Percentiles rank a stretch among this genome's conserved stretches.
Evolutionary conservation across 495 filamentous ascomycete species (phyloP).

Genomic region (Friedmanniomyces endolithicus): DNA sequence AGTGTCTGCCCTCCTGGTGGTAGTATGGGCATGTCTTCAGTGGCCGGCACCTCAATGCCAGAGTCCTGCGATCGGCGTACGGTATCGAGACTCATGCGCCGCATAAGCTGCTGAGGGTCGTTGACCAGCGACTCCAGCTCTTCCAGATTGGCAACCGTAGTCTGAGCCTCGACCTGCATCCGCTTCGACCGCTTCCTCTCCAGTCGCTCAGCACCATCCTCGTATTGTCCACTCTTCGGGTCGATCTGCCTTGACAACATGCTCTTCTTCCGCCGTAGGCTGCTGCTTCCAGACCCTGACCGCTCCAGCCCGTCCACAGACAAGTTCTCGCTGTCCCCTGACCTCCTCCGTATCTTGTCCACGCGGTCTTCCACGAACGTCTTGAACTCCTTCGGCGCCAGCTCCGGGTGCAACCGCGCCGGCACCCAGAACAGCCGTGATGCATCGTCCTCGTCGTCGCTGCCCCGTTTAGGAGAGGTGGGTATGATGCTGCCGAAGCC

Average conservation of each 20-base stretch:
- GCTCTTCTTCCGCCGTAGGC: slow-evolving; percentile 74
- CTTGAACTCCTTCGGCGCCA: slow-evolving; percentile 94
- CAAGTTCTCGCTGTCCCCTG: slow-evolving; percentile 54
- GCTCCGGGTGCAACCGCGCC: slow-evolving; percentile 81
- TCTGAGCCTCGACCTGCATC: slow-evolving; percentile 22
- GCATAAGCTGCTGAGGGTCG: slow-evolving; percentile 58
- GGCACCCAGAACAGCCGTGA: slow-evolving; percentile 92
- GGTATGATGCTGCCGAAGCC: slow-evolving; percentile 60
- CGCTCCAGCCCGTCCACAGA: slow-evolving; percentile 52
- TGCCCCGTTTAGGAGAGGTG: slow-evolving; percentile 56
- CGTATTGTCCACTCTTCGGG: slow-evolving; percentile 49
- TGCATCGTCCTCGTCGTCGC: slow-evolving; percentile 78
- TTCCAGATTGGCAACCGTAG: slow-evolving; percentile 38
- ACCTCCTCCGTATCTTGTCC: slow-evolving; percentile 73
- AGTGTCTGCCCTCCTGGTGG: slow-evolving; percentile 66
- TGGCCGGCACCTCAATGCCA: slow-evolving; percentile 35
- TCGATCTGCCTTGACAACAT: slow-evolving; percentile 93
- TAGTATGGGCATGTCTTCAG: slow-evolving; percentile 81
- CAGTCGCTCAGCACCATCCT: slow-evolving; percentile 77
- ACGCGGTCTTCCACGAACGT: slow-evolving; percentile 89
- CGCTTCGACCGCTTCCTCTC: slow-evolving; percentile 62
- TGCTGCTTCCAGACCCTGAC: slow-evolving; percentile 42
- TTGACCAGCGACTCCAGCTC: slow-evolving; percentile 69
- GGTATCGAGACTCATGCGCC: slow-evolving; percentile 50
- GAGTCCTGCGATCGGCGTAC: slow-evolving; percentile 24